These are phyloP conservation scores for Mycoemilia scoparia DNA, from an alignment of 192 early-diverging fungal genomes.

Conservation along the genomic window DNA sequence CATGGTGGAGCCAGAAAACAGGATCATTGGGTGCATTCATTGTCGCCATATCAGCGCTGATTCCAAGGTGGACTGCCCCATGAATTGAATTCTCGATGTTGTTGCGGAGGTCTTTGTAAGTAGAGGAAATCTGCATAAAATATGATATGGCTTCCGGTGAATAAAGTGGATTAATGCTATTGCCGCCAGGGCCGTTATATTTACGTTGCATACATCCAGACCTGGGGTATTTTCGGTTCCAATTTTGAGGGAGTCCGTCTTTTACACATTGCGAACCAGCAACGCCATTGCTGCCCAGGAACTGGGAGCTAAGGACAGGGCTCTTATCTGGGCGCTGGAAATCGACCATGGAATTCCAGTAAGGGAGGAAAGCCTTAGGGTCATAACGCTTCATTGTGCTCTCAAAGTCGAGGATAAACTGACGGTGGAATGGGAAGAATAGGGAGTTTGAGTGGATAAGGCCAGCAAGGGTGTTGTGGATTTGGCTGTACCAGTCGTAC, in stretches of 20 bases:
- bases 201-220: slow-evolving; percentile 16
- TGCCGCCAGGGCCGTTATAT: slow-evolving; percentile 11
- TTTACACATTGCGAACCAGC: slow-evolving; percentile 11
- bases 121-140: slow-evolving; percentile 9
- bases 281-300: slow-evolving; percentile 25
- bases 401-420: slow-evolving; percentile 31
- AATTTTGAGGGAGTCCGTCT: slow-evolving; percentile 7
- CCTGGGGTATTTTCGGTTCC: slow-evolving; percentile 7
- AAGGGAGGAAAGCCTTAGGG: slow-evolving; percentile 18
- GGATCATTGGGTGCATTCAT: slow-evolving; percentile 36
- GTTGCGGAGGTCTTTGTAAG: slow-evolving; percentile 12
- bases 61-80: slow-evolving; percentile 19
- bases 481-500: slow-evolving; percentile 25
- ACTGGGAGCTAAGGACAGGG: slow-evolving; percentile 6
- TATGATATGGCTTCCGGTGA: slow-evolving; percentile 21
- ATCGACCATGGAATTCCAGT: slow-evolving; percentile 26
- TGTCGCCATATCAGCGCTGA: slow-evolving; percentile 29
- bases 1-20: slow-evolving; percentile 43
- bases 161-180: slow-evolving; percentile 11
- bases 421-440: slow-evolving; percentile 34
- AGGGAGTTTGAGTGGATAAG: slow-evolving; percentile 15
- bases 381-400: slow-evolving; percentile 24
- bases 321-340: slow-evolving; percentile 21
- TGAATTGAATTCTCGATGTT: slow-evolving; percentile 25
- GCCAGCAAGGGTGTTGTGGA: slow-evolving; percentile 12